Evolutionary conservation across 768 basidiomycete species (phyloP).

Genomic region (Crepidotus variabilis): DNA sequence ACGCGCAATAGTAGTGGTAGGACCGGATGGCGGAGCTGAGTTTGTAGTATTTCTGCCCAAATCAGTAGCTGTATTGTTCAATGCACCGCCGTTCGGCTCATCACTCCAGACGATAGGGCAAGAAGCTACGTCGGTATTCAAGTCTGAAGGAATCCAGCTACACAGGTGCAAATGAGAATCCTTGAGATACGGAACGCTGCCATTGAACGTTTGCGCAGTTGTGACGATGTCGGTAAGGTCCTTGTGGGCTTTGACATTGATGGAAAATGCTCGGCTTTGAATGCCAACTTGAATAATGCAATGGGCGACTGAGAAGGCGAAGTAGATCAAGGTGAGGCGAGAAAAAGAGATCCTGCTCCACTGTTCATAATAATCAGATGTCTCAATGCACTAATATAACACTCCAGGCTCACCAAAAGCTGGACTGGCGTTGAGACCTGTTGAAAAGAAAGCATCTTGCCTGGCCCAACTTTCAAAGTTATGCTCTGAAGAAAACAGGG

Average conservation of each 20-base stretch:
- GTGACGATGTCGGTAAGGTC: constrained; percentile 49
- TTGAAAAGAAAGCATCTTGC: constrained; percentile 14
- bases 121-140: constrained; percentile 29
- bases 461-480: background rate
- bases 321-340: constrained; percentile 60
- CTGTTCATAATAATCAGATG: constrained; percentile 27
- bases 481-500: background rate
- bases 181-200: constrained; percentile 49
- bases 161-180: constrained; percentile 54
- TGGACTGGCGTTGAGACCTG: constrained; percentile 16
- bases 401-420: constrained; percentile 14
- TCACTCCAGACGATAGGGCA: constrained; percentile 61
- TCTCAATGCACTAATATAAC: background rate
- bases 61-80: constrained; percentile 14
- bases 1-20: constrained; percentile 5
- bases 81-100: constrained; percentile 14
- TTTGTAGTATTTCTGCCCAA: background rate
- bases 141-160: constrained; percentile 42
- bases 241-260: constrained; percentile 55
- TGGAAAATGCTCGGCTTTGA: constrained; percentile 62
- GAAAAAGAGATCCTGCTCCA: constrained; percentile 72
- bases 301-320: constrained; percentile 62
- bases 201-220: constrained; percentile 43
- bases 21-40: constrained; percentile 7
- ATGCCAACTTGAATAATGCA: constrained; percentile 65